Percentiles rank a stretch among this genome's conserved stretches.
Evolutionary conservation across 371 early-diverging fungal species (phyloP).

Genomic region (Coemansia sp.): DNA sequence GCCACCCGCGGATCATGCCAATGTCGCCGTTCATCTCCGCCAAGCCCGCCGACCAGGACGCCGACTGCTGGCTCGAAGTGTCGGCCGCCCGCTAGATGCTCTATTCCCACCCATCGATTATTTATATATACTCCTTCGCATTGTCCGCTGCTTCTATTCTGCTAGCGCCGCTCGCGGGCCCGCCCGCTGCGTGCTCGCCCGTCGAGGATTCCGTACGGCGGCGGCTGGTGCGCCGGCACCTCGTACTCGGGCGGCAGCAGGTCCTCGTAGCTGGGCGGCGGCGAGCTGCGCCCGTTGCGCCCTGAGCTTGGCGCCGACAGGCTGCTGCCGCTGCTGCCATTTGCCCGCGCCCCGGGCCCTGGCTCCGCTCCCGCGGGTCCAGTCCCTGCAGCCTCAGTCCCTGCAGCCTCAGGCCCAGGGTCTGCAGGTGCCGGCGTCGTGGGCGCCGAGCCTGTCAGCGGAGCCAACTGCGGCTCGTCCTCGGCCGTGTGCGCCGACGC

Average conservation of each 20-base stretch:
- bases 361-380: too few species aligned
- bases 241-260: slow-evolving; percentile 40
- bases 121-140: neutral
- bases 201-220: slow-evolving; percentile 26
- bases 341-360: too few species aligned
- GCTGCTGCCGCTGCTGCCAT: neutral
- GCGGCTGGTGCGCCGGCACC: slow-evolving; percentile 15
- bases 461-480: neutral
- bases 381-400: too few species aligned
- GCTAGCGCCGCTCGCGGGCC: too few species aligned
- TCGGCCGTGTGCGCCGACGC: neutral
- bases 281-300: neutral
- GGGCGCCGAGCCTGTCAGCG: too few species aligned
- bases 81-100: neutral
- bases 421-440: neutral
- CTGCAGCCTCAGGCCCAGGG: neutral
- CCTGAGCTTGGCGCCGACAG: neutral
- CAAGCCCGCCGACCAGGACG: slow-evolving; percentile 16
- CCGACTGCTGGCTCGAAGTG: slow-evolving; percentile 20
- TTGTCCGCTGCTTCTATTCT: too few species aligned
- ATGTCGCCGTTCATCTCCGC: slow-evolving; percentile 12
- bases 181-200: neutral
- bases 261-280: slow-evolving; percentile 40
- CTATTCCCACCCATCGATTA: neutral
- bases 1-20: slow-evolving; percentile 19